Evolutionary conservation across 2,329 filamentous ascomycete genomes (phyloP), one percentile per base, ranked within the genome.

Genomic region (Aspergillus sojae): DNA sequence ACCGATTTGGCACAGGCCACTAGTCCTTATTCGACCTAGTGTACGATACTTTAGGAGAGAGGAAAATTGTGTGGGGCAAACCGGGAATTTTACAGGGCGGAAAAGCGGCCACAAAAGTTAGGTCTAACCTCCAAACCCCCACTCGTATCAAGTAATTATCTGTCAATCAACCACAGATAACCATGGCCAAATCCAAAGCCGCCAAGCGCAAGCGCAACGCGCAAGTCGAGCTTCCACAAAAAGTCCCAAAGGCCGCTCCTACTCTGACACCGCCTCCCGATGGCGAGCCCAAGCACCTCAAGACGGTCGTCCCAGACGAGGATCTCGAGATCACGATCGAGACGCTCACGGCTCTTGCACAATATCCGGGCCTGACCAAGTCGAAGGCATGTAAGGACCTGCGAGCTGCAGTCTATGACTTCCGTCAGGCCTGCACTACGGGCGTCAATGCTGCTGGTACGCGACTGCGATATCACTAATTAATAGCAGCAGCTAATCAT

Each of bases 291-390:
- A 74, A 70, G 57, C 68, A 72, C 48, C 67, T 75, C 12, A 65
- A 68, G 19, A 69, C 70, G 2, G 60, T 75, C 21, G 66, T 75
- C 43, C 63, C 70, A 3, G 80, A 82, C 19, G 88, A 90, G 68
- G 89, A 91, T 66, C 81, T 91, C 60, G 89, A 90, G 53, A 86
- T 91, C 62, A 82, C 88, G 1, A 82, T 90, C 61, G 89, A 91
- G 36, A 91, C 88, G 0, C 81, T 91, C 32, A 80, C 78, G 2
- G 82, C 85, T 0, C 81, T 91, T 12, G 78, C 88, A 0, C 77
- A 84, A 62, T 83, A 90, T 65, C 89, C 89, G 0, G 77, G 75
- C 26, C 71, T 91, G 26, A 90, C 89, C 74, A 91, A 91, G 75
- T 86, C 87, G 0, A 91, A 90, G 71, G 83, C 82, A 28, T 91